Percentiles rank a stretch among this genome's conserved stretches.
phyloP scores from a whole-genome alignment of 805 yeast species.

The Kodamaea nitidulidarum region DNA sequence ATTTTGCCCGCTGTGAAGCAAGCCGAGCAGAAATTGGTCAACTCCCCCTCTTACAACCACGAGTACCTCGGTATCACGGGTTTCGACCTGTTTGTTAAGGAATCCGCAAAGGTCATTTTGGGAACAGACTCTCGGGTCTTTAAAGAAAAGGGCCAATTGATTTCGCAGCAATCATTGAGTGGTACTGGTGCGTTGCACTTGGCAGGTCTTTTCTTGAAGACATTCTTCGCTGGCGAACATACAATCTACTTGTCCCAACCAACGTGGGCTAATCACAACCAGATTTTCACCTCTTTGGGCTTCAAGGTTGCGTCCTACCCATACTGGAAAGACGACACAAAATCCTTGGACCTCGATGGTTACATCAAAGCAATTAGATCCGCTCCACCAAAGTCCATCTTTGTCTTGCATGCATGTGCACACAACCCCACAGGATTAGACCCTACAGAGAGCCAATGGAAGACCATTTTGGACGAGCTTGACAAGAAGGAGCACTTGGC shows the following conservation, averaged over 20 bases:
- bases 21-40: slow-evolving; percentile 64
- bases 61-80: slow-evolving; percentile 88
- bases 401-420: slow-evolving; percentile 91
- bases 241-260: slow-evolving; percentile 76
- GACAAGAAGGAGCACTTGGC: slow-evolving; percentile 65
- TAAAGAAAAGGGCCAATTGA: slow-evolving; percentile 40
- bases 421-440: slow-evolving; percentile 98
- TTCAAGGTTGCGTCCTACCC: slow-evolving; percentile 68
- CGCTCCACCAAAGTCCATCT: slow-evolving; percentile 74
- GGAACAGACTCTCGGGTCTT: slow-evolving; percentile 58
- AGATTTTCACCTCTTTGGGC: slow-evolving; percentile 71
- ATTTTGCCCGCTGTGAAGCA: slow-evolving; percentile 61
- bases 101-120: slow-evolving; percentile 70
- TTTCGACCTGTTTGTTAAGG: slow-evolving; percentile 57
- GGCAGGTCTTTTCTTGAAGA: slow-evolving; percentile 66
- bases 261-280: slow-evolving; percentile 97
- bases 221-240: slow-evolving; percentile 42
- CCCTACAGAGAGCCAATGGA: slow-evolving; percentile 84
- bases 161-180: slow-evolving; percentile 72
- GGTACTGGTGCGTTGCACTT: slow-evolving; percentile 92
- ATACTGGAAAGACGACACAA: slow-evolving; percentile 75
- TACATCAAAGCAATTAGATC: slow-evolving; percentile 55
- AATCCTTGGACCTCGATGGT: slow-evolving; percentile 69
- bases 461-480: slow-evolving; percentile 57
- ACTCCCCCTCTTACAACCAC: slow-evolving; percentile 65